Percentiles rank a stretch among this genome's conserved stretches.
These are phyloP conservation scores for Thelonectria discophora DNA, from an alignment of 2,329 filamentous ascomycete genomes.

Conservation along the genomic window DNA sequence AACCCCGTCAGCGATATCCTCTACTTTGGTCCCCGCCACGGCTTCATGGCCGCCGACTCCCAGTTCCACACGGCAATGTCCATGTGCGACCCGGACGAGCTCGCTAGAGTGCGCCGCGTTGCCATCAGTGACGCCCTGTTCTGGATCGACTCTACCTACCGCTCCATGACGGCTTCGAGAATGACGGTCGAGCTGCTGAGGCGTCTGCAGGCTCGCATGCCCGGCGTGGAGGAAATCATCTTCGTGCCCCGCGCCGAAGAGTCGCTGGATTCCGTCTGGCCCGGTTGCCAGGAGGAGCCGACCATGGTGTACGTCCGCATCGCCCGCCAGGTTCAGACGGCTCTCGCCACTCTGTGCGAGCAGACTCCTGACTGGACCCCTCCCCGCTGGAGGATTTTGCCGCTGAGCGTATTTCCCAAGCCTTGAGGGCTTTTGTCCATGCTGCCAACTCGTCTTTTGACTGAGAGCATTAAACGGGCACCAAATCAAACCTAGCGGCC, in stretches of 20 bases:
- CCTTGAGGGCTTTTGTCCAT: slow-evolving; percentile 10
- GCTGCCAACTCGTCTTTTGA: neutral
- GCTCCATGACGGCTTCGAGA: slow-evolving; percentile 51
- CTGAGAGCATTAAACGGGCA: neutral
- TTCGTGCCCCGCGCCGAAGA: slow-evolving; percentile 55
- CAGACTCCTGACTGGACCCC: slow-evolving; percentile 45
- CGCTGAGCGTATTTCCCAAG: slow-evolving; percentile 39
- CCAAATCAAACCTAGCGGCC: neutral
- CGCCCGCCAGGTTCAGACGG: slow-evolving; percentile 49
- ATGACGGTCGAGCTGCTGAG: slow-evolving; percentile 53
- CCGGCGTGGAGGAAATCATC: slow-evolving; percentile 52
- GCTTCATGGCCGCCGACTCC: slow-evolving; percentile 56
- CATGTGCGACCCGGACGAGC: slow-evolving; percentile 52
- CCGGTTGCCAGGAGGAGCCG: slow-evolving; percentile 44
- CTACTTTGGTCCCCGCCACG: slow-evolving; percentile 57
- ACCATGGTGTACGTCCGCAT: slow-evolving; percentile 48
- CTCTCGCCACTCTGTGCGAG: slow-evolving; percentile 46
- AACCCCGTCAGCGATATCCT: slow-evolving; percentile 54
- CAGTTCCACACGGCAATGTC: slow-evolving; percentile 57
- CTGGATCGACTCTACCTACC: slow-evolving; percentile 48
- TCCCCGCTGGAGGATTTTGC: slow-evolving; percentile 51
- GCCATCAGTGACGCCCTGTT: slow-evolving; percentile 58
- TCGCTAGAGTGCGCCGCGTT: slow-evolving; percentile 52
- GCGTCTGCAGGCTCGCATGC: slow-evolving; percentile 51
- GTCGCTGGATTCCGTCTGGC: slow-evolving; percentile 43